Conservation (phyloP, 2,329 filamentous ascomycete genomes). For the Aaosphaeria arxii region DNA sequence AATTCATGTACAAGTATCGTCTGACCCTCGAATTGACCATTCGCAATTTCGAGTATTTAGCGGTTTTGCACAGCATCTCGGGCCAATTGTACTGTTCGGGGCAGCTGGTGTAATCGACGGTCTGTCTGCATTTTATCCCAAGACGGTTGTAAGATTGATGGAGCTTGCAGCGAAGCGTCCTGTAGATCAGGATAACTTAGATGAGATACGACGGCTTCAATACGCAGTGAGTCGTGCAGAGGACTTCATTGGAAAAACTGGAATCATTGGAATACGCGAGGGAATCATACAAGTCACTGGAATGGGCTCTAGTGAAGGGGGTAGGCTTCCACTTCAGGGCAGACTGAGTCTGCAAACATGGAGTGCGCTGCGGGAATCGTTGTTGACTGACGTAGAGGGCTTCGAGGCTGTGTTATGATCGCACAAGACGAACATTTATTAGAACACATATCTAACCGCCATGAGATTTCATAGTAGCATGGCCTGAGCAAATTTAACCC, state of each 20-base stretch:
- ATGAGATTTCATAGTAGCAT: too few species aligned
- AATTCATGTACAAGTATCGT: constrained; percentile 60
- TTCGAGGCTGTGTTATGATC: constrained; percentile 23
- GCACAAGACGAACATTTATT: too few species aligned
- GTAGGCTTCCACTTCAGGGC: constrained; percentile 56
- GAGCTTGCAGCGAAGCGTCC: constrained; percentile 44
- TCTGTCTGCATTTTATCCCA: constrained; percentile 63
- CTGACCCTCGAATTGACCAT: constrained; percentile 59
- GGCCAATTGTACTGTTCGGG: constrained; percentile 61
- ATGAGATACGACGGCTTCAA: constrained; percentile 56
- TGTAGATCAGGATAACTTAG: constrained; percentile 34
- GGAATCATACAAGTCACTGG: constrained; percentile 57
- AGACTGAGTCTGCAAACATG: constrained; percentile 56
- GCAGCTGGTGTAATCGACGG: constrained; percentile 66
- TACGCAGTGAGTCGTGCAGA: constrained; percentile 61
- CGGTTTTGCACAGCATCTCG: constrained; percentile 63
- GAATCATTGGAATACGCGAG: constrained; percentile 65
- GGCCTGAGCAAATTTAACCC: too few species aligned
- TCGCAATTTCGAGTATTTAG: constrained; percentile 60
- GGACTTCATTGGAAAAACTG: constrained; percentile 59
- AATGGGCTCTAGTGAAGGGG: constrained; percentile 59
- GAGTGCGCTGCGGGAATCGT: constrained; percentile 46
- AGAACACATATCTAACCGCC: too few species aligned
- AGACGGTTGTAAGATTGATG: constrained; percentile 58
- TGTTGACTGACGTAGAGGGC: constrained; percentile 29